A percentile compares a stretch with the other conserved stretches of the same genome.
These are phyloP conservation scores for Harringtonia aguacate DNA, from an alignment of 2,329 filamentous ascomycete species.

Conservation along the genomic window DNA sequence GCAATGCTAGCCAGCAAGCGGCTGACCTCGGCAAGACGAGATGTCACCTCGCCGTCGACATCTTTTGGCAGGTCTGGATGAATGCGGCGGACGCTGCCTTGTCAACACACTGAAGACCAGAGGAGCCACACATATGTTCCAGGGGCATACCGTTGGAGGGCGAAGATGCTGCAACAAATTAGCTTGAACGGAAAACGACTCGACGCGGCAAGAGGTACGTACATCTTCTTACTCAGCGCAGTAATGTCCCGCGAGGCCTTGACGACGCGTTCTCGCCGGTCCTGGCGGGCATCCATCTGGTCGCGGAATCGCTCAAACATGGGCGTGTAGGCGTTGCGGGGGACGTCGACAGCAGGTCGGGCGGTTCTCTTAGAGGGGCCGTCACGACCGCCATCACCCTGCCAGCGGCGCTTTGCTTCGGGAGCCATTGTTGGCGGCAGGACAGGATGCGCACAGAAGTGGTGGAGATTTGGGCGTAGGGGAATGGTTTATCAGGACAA, in stretches of 20 bases:
- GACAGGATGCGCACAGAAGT: too few relatives aligned
- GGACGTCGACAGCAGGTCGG: neutral
- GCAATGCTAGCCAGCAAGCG: slow-evolving; percentile 57
- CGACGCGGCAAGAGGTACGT: neutral
- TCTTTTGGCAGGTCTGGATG: slow-evolving; percentile 53
- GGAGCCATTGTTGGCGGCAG: slow-evolving; percentile 1
- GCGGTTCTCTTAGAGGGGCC: slow-evolving; percentile 19
- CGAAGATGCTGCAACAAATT: slow-evolving; percentile 55
- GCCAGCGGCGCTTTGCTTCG: slow-evolving; percentile 38
- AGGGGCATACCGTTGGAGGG: slow-evolving; percentile 58
- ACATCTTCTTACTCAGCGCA: slow-evolving; percentile 95
- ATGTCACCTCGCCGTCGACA: slow-evolving; percentile 59
- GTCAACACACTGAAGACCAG: neutral
- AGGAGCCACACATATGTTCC: neutral
- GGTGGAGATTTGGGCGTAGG: too few relatives aligned
- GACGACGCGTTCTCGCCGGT: slow-evolving; percentile 78
- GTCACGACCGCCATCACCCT: slow-evolving; percentile 29
- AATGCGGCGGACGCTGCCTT: slow-evolving; percentile 49
- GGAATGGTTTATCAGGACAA: too few relatives aligned
- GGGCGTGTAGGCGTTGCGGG: slow-evolving; percentile 42
- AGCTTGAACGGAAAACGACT: neutral
- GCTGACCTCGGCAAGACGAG: slow-evolving; percentile 60
- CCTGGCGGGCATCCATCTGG: slow-evolving; percentile 90
- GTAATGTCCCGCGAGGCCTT: slow-evolving; percentile 92
- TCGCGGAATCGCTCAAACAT: slow-evolving; percentile 82